phyloP scores from a whole-genome alignment of 441 rosid species.

The Codiaeum variegatum region DNA sequence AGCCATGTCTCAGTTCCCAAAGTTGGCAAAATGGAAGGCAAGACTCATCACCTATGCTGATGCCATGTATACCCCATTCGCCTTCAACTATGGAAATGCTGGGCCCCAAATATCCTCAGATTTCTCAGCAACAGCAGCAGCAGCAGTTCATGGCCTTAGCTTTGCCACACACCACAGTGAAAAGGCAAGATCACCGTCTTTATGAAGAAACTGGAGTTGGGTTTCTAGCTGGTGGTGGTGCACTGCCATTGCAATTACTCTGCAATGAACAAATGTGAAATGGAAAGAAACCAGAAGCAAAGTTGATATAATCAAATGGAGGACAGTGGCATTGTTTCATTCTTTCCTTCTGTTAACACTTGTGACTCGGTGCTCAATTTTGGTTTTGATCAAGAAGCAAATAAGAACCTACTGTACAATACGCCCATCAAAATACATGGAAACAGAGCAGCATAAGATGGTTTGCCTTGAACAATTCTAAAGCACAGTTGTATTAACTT shows the following conservation, averaged over 20 bases:
- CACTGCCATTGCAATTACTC: slow-evolving; percentile 56
- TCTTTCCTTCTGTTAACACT: slow-evolving; percentile 11
- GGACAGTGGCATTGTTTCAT: slow-evolving; percentile 16
- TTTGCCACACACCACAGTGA: slow-evolving; percentile 28
- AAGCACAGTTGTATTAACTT: neutral
- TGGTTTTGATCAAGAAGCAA: neutral
- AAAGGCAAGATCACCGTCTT: slow-evolving; percentile 49
- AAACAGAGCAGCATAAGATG: neutral
- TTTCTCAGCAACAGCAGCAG: slow-evolving; percentile 48
- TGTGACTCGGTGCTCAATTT: neutral
- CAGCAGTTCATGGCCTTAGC: slow-evolving; percentile 42
- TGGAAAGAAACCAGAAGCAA: neutral
- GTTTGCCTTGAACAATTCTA: neutral
- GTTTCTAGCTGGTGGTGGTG: slow-evolving; percentile 36
- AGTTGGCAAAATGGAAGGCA: slow-evolving; percentile 44
- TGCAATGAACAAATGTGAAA: slow-evolving; percentile 47
- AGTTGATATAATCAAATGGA: neutral
- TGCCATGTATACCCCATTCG: slow-evolving; percentile 25
- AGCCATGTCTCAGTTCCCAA: slow-evolving; percentile 30
- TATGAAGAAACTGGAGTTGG: slow-evolving; percentile 40
- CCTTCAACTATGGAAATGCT: slow-evolving; percentile 29
- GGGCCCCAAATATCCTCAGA: slow-evolving; percentile 34
- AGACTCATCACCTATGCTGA: slow-evolving; percentile 24
- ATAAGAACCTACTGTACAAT: neutral
- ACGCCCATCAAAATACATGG: neutral